These are phyloP conservation scores for Puccinia polysora DNA, from an alignment of 1,284 basidiomycete species.

Conservation along the genomic window DNA sequence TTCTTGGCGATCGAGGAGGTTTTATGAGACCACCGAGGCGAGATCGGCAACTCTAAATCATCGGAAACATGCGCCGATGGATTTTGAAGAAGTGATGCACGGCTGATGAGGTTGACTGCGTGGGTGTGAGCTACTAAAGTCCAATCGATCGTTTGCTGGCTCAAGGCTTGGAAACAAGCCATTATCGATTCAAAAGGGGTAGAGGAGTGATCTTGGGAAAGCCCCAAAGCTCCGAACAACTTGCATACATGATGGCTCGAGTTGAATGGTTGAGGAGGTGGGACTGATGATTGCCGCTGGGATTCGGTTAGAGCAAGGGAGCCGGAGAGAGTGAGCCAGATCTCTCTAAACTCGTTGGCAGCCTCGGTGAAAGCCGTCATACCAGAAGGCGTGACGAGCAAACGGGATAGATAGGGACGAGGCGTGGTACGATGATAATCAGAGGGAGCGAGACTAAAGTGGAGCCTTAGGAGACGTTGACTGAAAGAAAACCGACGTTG, in stretches of 20 bases:
- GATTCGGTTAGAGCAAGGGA: no score
- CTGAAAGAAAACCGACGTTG: no score
- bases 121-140: background rate
- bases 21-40: background rate
- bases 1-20: no score
- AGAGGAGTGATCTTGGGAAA: constrained; percentile 7
- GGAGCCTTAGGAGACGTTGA: constrained; percentile 16
- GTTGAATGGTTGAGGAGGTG: background rate
- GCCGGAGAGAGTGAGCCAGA: background rate
- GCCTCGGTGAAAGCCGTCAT: background rate
- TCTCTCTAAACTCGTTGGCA: constrained; percentile 1
- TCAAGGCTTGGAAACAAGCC: background rate
- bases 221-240: background rate
- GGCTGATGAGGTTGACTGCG: background rate
- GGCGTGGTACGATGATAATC: constrained; percentile 9
- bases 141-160: constrained; percentile 10
- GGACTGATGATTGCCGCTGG: no score
- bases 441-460: constrained; percentile 5
- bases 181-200: constrained; percentile 6
- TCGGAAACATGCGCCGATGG: background rate
- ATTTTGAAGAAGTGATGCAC: background rate
- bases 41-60: background rate
- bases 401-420: constrained; percentile 8
- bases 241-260: background rate
- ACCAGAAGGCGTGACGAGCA: background rate